Conservation (phyloP, 805 yeast species). For the Saccharomycopsis fodiens region DNA sequence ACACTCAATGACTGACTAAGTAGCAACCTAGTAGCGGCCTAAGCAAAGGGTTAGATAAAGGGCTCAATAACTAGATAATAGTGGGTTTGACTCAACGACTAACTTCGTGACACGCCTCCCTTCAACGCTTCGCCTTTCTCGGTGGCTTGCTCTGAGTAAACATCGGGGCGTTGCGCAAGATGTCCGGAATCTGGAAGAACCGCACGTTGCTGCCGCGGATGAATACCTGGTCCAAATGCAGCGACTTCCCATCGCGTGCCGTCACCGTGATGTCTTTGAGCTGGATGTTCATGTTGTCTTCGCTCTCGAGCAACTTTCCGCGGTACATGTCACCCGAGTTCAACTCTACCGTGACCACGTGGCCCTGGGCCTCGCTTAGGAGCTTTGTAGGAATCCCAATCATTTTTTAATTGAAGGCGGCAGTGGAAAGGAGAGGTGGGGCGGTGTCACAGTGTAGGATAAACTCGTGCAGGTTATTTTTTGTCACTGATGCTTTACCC, state of each 20-base stretch:
- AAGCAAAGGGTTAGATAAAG: too few relatives aligned
- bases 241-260: constrained; percentile 62
- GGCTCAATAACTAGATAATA: too few relatives aligned
- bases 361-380: constrained; percentile 86
- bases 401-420: constrained; percentile 34
- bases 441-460: too few relatives aligned
- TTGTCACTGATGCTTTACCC: too few relatives aligned
- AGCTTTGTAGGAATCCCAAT: constrained; percentile 80
- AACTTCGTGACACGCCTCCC: neutral
- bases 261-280: constrained; percentile 76
- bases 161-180: constrained; percentile 83
- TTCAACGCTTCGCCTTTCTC: constrained; percentile 32
- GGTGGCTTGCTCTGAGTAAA: constrained; percentile 55
- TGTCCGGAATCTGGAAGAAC: constrained; percentile 81
- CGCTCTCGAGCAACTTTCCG: constrained; percentile 80
- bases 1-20: too few relatives aligned
- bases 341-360: constrained; percentile 73
- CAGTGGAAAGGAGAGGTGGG: too few relatives aligned
- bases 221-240: constrained; percentile 76
- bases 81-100: too few relatives aligned
- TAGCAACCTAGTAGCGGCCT: too few relatives aligned
- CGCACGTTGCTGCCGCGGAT: constrained; percentile 87
- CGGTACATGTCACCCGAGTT: constrained; percentile 80
- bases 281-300: constrained; percentile 93
- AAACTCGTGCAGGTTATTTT: too few relatives aligned